Base-by-base conservation (phyloP, 805 yeast species). In the Naumovozyma dairenensis region DNA sequence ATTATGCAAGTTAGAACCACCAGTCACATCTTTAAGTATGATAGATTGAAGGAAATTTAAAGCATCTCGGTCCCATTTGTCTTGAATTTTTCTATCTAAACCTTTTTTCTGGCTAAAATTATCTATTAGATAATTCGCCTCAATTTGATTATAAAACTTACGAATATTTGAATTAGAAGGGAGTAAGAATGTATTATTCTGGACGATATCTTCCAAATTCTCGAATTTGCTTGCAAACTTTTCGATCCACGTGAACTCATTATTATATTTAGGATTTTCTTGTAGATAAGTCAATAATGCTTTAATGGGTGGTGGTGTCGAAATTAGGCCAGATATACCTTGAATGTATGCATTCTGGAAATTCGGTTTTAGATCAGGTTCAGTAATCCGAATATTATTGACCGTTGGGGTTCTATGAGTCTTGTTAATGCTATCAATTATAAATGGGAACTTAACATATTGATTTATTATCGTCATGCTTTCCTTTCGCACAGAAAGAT, bases 291-390 rank as follows among this genome's bases (percentile, higher is more conserved):
- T 38, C 33, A 73, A 39, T 8, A 66, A 46, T 3, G 62, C 62
- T 46, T 64, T 66, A 14, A 62, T 40, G 18, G 49, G 38, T 31
- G 59, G 59, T 47, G 57, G 58, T 21, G 46, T 24, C 10, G 64
- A 60, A 1, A 80, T 42, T 8, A 69, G 45, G 13, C 58, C 45
- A 36, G 72, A 73, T 2, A 80, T 63, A 1, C 81, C 85, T 38
- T 80, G 84, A 9, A 84, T 72, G 19, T 70, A 71, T 0, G 87
- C 72, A 44, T 74, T 66, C 45, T 77, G 82, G 29, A 74, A 71
- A 33, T 66, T 65, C 2, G 92, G 84, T 33, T 53, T 57, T 17
- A 74, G 51, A 48, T 80, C 79, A 1, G 66, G 55, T 16, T 74
- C 80, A 1, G 78, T 65, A 4, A 80, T 71, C n/a, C 38, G 33